Percentiles rank a stretch among this genome's conserved stretches.
These are phyloP conservation scores for Aspergillus tubingensis DNA, from an alignment of 2,329 filamentous ascomycete species.

Conservation along the genomic window DNA sequence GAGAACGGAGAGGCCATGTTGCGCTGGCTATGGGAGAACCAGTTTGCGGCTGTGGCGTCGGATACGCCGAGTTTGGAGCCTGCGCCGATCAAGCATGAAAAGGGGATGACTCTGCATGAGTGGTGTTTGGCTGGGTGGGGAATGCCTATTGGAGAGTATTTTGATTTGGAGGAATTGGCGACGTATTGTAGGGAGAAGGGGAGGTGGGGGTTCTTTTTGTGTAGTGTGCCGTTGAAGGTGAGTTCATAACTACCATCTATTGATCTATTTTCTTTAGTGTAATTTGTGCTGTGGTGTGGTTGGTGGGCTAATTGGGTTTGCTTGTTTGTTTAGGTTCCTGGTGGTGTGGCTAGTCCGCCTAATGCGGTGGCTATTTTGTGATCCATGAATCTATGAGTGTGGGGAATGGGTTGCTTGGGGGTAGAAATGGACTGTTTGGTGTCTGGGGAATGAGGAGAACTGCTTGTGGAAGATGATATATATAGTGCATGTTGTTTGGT, in stretches of 20 bases:
- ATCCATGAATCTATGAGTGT: neutral
- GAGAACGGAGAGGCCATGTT: conserved; percentile 52
- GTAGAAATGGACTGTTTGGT: conserved; percentile 10
- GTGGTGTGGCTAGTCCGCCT: conserved; percentile 49
- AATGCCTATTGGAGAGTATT: conserved; percentile 49
- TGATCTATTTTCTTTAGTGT: too few relatives aligned
- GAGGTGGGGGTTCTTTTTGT: conserved; percentile 53
- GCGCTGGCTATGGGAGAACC: conserved; percentile 60
- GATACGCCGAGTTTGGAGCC: conserved; percentile 57
- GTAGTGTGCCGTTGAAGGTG: conserved; percentile 51
- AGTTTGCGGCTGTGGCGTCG: conserved; percentile 59
- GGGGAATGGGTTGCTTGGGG: neutral
- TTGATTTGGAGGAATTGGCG: conserved; percentile 47
- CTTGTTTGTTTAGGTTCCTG: conserved; percentile 37
- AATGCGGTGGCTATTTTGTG: conserved; percentile 50
- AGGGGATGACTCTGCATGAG: conserved; percentile 29
- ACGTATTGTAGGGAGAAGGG: conserved; percentile 38
- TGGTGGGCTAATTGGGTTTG: neutral
- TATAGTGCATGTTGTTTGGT: too few relatives aligned
- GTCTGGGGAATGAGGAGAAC: neutral
- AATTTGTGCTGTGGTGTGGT: neutral
- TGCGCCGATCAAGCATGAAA: conserved; percentile 15
- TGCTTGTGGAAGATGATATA: too few relatives aligned
- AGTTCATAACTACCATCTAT: neutral
- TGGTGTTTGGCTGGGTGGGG: conserved; percentile 52